Evolutionary conservation across 352 stramenopile species (phyloP), one percentile per base, ranked within the genome.

Genomic region (Pythium aquatile): DNA sequence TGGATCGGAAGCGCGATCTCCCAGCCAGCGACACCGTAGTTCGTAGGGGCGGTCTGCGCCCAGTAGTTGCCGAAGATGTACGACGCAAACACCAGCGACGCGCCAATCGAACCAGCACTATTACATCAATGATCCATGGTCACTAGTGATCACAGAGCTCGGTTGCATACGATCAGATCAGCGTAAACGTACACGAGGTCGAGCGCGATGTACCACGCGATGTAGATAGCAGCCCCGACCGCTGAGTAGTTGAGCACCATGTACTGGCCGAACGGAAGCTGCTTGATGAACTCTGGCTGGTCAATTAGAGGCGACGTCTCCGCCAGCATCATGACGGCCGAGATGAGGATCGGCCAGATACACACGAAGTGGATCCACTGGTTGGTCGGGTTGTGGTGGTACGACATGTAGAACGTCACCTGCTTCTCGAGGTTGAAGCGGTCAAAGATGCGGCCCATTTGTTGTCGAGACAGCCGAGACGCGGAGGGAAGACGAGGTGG

Each of bases 391-490:
- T 90, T 80, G 68, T 73, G 57, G 63, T 90, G 79, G 70, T 87
- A 90, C 17, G 74, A 83, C 57, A 81, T 71, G 74, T 87, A 87
- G 72, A 87, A 84, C n/a, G 62, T 72, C n/a, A 89, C 63, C 55
- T 86, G 76, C 67, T 83, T 81, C 63, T 85, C 76, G 35, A 85
- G 66, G 71, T 82, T 67, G 64, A 85, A 82, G 54, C 72, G 74
- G 51, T 82, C 72, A 32, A 66, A 65, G 51, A 80, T 73, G 58
- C 66, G 65, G 55, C 71, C 71, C 71, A 73, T 73, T 24, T 24
- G 20, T 24, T 24, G 20, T 24, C 20, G 20, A 24, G 20, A 24
- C 20, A 24, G 20, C 20, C 20, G 20, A 24, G 20, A 24, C 20
- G 20, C 20, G 20, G 20, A 24, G 20, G 20, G 20, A 24, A 24